phyloP scores from a whole-genome alignment of 768 basidiomycete genomes.

The Hypholoma fasciculare region DNA sequence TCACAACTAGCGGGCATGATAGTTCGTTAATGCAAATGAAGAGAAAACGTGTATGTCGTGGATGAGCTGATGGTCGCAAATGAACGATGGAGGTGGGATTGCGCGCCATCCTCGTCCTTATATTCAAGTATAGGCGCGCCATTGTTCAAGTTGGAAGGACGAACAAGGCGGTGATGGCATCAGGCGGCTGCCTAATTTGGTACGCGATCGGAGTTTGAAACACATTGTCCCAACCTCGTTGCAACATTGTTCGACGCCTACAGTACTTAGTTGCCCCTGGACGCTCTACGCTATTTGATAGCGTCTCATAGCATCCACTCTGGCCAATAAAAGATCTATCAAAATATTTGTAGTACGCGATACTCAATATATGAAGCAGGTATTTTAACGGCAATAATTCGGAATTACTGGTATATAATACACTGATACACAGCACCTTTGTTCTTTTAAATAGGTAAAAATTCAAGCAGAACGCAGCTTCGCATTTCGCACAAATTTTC shows the following conservation, averaged over 20 bases:
- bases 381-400: too few relatives aligned
- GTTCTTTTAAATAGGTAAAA: too few relatives aligned
- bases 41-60: conserved; percentile 6
- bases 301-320: too few relatives aligned
- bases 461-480: too few relatives aligned
- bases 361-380: too few relatives aligned
- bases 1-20: conserved; percentile 30
- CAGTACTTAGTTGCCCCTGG: not conserved
- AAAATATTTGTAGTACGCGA: too few relatives aligned
- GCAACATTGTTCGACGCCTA: conserved; percentile 5
- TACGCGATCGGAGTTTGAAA: conserved; percentile 18
- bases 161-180: conserved; percentile 28
- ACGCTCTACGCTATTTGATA: not conserved
- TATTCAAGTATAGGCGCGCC: conserved; percentile 22
- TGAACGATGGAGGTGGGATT: conserved; percentile 11
- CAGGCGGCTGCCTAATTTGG: conserved; percentile 25
- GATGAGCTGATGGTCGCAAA: conserved; percentile 7
- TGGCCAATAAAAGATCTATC: too few relatives aligned
- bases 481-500: too few relatives aligned
- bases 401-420: too few relatives aligned
- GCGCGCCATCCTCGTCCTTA: conserved; percentile 16
- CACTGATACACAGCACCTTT: too few relatives aligned
- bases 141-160: conserved; percentile 18
- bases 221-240: not conserved
- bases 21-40: conserved; percentile 13